phyloP scores from a whole-genome alignment of 148 eudicot species.

The Fagopyrum esculentum region DNA sequence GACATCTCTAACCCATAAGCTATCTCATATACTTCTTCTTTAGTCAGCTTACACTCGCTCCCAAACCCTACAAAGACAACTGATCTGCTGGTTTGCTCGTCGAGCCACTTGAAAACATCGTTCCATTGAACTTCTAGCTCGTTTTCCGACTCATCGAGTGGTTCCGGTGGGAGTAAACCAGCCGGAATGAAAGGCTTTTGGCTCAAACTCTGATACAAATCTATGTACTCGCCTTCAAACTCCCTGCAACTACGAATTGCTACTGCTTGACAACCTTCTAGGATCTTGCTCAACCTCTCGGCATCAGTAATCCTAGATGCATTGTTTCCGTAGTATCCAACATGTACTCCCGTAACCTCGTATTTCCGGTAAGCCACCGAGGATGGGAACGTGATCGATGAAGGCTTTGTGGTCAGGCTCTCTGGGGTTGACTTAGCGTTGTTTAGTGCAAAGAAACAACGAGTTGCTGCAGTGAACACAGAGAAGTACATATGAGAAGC shows the following conservation, averaged over 20 bases:
- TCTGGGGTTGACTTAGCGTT: background rate
- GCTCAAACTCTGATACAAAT: background rate
- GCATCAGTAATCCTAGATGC: background rate
- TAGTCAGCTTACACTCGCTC: slow-evolving; percentile 15
- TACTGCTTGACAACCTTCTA: slow-evolving; percentile 8
- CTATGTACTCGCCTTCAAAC: slow-evolving; percentile 14
- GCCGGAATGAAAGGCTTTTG: slow-evolving; percentile 12
- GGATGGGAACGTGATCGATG: slow-evolving; percentile 13
- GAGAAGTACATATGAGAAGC: slow-evolving; percentile 14
- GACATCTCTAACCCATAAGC: slow-evolving; percentile 19
- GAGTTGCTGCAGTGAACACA: slow-evolving; percentile 2
- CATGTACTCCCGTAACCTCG: slow-evolving; percentile 2
- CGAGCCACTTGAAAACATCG: slow-evolving; percentile 6
- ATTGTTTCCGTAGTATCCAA: background rate
- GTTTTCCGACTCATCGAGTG: background rate
- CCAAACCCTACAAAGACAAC: slow-evolving; percentile 18
- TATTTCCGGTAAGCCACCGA: background rate
- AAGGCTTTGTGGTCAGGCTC: slow-evolving; percentile 7
- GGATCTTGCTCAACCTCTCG: background rate
- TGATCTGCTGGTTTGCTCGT: slow-evolving; percentile 4
- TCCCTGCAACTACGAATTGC: slow-evolving; percentile 7
- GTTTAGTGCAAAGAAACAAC: background rate
- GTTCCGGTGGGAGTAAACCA: slow-evolving; percentile 12
- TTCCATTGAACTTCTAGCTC: background rate
- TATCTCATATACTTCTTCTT: slow-evolving; percentile 14